Evolutionary conservation across 345 rosid genomes (phyloP), one percentile per base, ranked within the genome.

Genomic region (Sisymbrium altissimum): DNA sequence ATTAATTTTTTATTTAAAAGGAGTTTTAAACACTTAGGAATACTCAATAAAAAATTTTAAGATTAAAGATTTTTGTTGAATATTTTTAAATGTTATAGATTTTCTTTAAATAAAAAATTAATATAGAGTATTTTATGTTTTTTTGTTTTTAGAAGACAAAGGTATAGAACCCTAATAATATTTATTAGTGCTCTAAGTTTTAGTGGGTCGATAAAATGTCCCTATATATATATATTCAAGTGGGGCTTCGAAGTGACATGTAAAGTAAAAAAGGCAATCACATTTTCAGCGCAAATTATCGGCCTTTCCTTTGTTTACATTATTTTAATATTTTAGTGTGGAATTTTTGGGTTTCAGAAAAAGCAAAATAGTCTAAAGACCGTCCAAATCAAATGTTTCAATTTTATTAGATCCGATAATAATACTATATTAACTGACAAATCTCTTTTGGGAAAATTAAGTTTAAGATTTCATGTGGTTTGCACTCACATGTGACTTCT

Each of bases 231-330:
- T 23, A 33, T 33, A 2, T 17, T 57, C 7, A 30, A 45, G 12
- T 66, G 48, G 56, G 12, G 35, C 6, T 19, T 9, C 3, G 27
- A 23, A 54, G 32, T 70, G 57, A 70, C 74, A 70, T 58, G 52
- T 71, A 71, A 71, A 49, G 75, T 27, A 35, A 36, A 45, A 71
- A 71, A 60, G 75, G 29, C 5, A 3, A 61, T 30, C 8, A 61
- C 75, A 71, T 71, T 71, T 70, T 36, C 52, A 71, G 68, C 75
- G n/a, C n/a, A 50, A 71, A 49, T 45, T 19, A 60, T 49, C 9
- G 50, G 30, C 9, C 50, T 12, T 38, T 60, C 14, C 40, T 17
- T 23, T n/a, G n/a, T 60, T 61, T 61, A 27, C 68, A 48, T 15
- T 68, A 33, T 33, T 71, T 49, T 25, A 48, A 36, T 38, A 60